Percentiles rank a stretch among this genome's conserved stretches.
These are phyloP conservation scores for Chaetomium sp. DNA, from an alignment of 2,329 filamentous ascomycete genomes.

Conservation along the genomic window DNA sequence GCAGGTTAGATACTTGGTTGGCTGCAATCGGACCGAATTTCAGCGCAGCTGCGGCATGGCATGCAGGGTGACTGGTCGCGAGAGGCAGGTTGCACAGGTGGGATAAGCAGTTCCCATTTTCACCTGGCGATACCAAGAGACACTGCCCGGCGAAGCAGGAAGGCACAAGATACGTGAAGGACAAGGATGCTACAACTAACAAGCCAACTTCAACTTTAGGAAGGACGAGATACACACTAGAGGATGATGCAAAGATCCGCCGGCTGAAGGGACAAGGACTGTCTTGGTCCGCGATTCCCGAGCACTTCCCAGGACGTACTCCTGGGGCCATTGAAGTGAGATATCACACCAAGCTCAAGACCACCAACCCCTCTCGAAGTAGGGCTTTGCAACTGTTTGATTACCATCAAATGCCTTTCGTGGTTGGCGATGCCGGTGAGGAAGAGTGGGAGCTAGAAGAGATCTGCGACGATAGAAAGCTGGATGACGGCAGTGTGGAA, in stretches of 20 bases:
- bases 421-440: too few species aligned
- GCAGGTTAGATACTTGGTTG: too few species aligned
- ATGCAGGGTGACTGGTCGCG: too few species aligned
- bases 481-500: not conserved
- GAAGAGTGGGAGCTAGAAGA: not conserved
- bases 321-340: not conserved
- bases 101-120: too few species aligned
- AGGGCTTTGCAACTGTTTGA: too few species aligned
- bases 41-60: too few species aligned
- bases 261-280: slow-evolving; percentile 19
- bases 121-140: too few species aligned
- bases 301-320: slow-evolving; percentile 11
- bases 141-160: not conserved
- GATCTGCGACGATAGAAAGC: not conserved
- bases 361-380: too few species aligned
- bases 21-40: too few species aligned
- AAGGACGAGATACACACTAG: slow-evolving; percentile 3
- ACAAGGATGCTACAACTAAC: too few species aligned
- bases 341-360: slow-evolving; percentile 10
- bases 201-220: slow-evolving; percentile 3
- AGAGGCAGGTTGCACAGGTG: too few species aligned
- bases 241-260: slow-evolving; percentile 5
- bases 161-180: not conserved
- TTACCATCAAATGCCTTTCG: too few species aligned
- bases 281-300: slow-evolving; percentile 17